These are phyloP conservation scores for Polygonum maritimum DNA, from an alignment of 148 eudicot species.

Conservation along the genomic window DNA sequence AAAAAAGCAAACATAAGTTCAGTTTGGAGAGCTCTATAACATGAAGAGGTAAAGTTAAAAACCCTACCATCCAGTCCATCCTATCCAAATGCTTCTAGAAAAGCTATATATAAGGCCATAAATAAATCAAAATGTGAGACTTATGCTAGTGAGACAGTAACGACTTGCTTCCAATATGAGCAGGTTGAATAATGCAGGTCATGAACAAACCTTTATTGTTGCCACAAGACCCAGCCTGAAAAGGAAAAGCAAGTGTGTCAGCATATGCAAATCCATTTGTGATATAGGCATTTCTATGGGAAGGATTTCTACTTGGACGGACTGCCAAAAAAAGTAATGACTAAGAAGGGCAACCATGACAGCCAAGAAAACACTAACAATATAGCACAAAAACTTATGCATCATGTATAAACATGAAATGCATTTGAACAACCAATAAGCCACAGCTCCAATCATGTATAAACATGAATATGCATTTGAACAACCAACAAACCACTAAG, in stretches of 20 bases:
- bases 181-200: not conserved
- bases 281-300: not conserved
- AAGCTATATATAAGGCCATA: not conserved
- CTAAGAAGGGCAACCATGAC: not conserved
- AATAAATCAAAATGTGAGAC: not conserved
- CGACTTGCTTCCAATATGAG: not conserved
- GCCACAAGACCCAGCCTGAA: slow-evolving; percentile 25
- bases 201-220: slow-evolving; percentile 18
- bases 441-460: not conserved
- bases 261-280: not conserved
- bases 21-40: not conserved
- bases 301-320: not conserved
- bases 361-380: not conserved
- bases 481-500: not conserved
- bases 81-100: not conserved
- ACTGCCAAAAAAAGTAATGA: not conserved
- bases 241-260: not conserved
- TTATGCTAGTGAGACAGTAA: not conserved
- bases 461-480: not conserved
- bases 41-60: not conserved
- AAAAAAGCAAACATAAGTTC: not conserved
- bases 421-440: not conserved
- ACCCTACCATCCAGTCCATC: not conserved
- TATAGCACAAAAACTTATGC: not conserved
- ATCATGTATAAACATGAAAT: not conserved